Conservation (phyloP, 805 yeast species). For the Blastobotrys muscicola region DNA sequence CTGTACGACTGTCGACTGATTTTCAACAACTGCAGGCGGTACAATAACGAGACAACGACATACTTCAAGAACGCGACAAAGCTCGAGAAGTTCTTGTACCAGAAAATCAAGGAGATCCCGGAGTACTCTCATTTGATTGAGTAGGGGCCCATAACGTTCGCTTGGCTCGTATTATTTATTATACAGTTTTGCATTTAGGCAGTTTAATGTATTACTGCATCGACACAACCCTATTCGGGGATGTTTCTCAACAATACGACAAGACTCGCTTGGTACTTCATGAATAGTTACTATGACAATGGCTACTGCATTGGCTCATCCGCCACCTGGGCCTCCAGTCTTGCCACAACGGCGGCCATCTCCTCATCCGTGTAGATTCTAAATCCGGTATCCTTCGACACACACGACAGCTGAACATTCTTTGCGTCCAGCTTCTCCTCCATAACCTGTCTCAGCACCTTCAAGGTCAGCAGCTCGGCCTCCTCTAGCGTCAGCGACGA, state of each 20-base stretch:
- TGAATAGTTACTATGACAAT: neutral
- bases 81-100: conserved; percentile 78
- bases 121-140: conserved; percentile 82
- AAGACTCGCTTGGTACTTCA: neutral
- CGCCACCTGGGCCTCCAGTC: conserved; percentile 45
- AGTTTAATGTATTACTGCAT: neutral
- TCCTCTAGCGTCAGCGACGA: conserved; percentile 76
- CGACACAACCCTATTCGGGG: neutral
- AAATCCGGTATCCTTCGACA: conserved; percentile 80
- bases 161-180: conserved; percentile 5
- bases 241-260: no score
- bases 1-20: conserved; percentile 79
- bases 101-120: conserved; percentile 79
- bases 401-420: conserved; percentile 91
- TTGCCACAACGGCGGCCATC: conserved; percentile 72
- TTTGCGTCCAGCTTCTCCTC: conserved; percentile 94
- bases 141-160: no score
- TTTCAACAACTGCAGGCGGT: conserved; percentile 83
- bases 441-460: conserved; percentile 94
- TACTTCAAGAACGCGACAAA: conserved; percentile 92
- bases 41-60: conserved; percentile 90
- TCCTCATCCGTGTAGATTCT: conserved; percentile 73
- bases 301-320: conserved; percentile 4
- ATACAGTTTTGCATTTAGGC: neutral
- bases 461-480: conserved; percentile 82